Conservation (phyloP, 1,284 basidiomycete genomes). For the Marasmius fiardii region DNA sequence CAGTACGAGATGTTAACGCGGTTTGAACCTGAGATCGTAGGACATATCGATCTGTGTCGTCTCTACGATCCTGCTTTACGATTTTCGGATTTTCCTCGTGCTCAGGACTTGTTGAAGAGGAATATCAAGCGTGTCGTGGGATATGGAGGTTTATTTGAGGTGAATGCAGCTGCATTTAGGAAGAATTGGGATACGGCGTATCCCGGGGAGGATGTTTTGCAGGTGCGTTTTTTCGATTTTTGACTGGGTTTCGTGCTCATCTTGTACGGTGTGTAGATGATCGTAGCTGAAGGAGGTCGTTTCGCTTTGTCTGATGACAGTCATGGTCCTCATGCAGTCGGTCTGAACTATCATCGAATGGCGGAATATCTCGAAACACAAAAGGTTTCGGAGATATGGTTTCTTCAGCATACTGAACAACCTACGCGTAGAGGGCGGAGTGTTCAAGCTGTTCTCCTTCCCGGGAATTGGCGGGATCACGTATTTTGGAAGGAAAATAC, state of each 20-base stretch:
- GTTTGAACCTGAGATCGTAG: constrained; percentile 86
- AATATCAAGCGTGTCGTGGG: constrained; percentile 74
- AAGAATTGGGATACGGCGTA: constrained; percentile 90
- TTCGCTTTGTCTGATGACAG: constrained; percentile 94
- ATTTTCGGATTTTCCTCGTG: constrained; percentile 51
- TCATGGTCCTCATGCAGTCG: constrained; percentile 87
- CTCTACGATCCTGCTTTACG: constrained; percentile 67
- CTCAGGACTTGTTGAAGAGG: constrained; percentile 67
- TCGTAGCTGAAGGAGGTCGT: constrained; percentile 63
- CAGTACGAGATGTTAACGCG: constrained; percentile 70
- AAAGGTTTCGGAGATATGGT: constrained; percentile 73
- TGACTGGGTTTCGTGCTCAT: background rate
- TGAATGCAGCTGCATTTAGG: constrained; percentile 89
- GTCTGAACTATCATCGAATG: constrained; percentile 77
- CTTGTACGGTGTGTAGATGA: constrained; percentile 46
- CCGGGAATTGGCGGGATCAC: constrained; percentile 55
- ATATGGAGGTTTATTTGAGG: constrained; percentile 93
- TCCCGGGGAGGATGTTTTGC: constrained; percentile 75
- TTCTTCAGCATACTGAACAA: constrained; percentile 37
- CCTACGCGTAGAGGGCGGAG: constrained; percentile 43
- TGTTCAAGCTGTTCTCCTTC: constrained; percentile 39
- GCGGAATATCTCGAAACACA: constrained; percentile 64
- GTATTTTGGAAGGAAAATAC: constrained; percentile 44
- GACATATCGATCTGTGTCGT: constrained; percentile 90
- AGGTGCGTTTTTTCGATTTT: constrained; percentile 38